Percentiles rank a stretch among this genome's conserved stretches.
Evolutionary conservation across 2,329 filamentous ascomycete species (phyloP).

Genomic region (Botryosphaeria agaves): DNA sequence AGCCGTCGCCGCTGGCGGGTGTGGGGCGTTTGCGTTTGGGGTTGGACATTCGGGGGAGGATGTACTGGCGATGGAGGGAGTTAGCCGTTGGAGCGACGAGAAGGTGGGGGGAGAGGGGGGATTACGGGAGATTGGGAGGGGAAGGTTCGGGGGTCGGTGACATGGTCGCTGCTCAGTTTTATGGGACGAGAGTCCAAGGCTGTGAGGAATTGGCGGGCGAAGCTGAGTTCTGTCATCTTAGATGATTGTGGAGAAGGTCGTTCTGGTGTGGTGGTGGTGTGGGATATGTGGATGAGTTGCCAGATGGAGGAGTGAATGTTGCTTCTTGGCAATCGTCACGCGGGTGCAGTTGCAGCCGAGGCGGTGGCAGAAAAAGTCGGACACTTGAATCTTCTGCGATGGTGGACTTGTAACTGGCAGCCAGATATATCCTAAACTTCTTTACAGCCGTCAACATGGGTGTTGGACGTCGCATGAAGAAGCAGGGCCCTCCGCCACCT

Average conservation of each 20-base stretch:
- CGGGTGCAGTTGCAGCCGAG: too few relatives aligned
- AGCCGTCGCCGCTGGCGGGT: conserved; percentile 24
- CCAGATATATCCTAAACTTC: too few relatives aligned
- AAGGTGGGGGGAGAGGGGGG: conserved; percentile 10
- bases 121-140: conserved; percentile 61
- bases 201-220: conserved; percentile 69
- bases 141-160: conserved; percentile 69
- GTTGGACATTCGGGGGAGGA: conserved; percentile 49
- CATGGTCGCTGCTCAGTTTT: conserved; percentile 78
- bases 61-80: conserved; percentile 34
- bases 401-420: too few relatives aligned
- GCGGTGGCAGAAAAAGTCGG: too few relatives aligned
- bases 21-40: conserved; percentile 25
- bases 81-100: conserved; percentile 11
- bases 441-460: conserved; percentile 74
- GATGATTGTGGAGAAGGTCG: too few relatives aligned
- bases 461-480: conserved; percentile 81
- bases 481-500: conserved; percentile 73
- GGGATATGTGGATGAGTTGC: too few relatives aligned
- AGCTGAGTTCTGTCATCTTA: conserved; percentile 52
- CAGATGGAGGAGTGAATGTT: too few relatives aligned
- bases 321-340: too few relatives aligned
- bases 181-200: conserved; percentile 60
- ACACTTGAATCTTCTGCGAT: too few relatives aligned
- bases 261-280: too few relatives aligned